A percentile compares a stretch with the other conserved stretches of the same genome.
Conservation (phyloP, 192 early-diverging fungal genomes). For the Mortierella alpina region DNA sequence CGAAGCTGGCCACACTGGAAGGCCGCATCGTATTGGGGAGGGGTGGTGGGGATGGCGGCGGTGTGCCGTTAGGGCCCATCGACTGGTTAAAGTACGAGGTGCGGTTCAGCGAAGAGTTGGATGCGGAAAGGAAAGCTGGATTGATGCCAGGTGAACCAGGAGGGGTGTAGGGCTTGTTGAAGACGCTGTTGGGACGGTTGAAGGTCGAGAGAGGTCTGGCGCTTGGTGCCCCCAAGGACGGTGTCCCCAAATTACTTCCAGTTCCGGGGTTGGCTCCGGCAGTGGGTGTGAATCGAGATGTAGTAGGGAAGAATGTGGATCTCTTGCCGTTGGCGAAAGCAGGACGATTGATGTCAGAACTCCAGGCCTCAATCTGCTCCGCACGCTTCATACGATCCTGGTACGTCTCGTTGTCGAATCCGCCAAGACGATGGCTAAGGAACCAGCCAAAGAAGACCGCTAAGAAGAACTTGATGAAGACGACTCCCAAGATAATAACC, state of each 20-base stretch:
- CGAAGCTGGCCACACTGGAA: conserved; percentile 32
- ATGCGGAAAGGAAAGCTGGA: conserved; percentile 39
- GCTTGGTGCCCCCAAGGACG: conserved; percentile 18
- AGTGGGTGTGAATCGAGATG: conserved; percentile 36
- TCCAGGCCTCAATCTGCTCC: conserved; percentile 81
- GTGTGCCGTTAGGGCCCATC: conserved; percentile 35
- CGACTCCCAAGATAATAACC: conserved; percentile 71
- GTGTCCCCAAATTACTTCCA: conserved; percentile 1
- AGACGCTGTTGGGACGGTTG: conserved; percentile 25
- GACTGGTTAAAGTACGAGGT: conserved; percentile 42
- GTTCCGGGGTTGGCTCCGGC: conserved; percentile 7
- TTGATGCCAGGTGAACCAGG: conserved; percentile 42
- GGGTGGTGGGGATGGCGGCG: conserved; percentile 49
- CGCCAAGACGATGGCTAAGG: conserved; percentile 80
- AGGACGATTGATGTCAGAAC: conserved; percentile 72
- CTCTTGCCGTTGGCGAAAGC: conserved; percentile 38
- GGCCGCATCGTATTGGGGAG: conserved; percentile 40
- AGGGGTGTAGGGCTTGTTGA: conserved; percentile 45
- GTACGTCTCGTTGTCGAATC: conserved; percentile 72
- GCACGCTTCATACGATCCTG: conserved; percentile 76
- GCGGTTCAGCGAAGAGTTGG: conserved; percentile 30
- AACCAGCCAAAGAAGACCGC: conserved; percentile 88
- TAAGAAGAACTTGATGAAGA: conserved; percentile 78
- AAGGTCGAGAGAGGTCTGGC: conserved; percentile 40
- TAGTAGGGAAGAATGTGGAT: conserved; percentile 38